Conservation (phyloP, 2,329 filamentous ascomycete species). For the Rutstroemia sp. region DNA sequence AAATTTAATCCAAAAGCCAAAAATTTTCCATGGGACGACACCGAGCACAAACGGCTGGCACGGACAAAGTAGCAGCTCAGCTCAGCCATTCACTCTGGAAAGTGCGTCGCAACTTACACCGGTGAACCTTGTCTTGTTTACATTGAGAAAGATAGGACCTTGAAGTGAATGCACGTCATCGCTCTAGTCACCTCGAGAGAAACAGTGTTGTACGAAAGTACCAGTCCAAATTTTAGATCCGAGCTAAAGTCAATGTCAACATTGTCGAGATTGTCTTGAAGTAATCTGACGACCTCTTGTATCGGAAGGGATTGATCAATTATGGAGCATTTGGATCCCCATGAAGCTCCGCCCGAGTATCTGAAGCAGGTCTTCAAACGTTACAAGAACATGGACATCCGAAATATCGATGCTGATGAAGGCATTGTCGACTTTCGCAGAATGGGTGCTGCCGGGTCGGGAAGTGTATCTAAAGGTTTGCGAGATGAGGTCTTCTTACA, state of each 20-base stretch:
- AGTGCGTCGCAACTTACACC: background rate
- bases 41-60: background rate
- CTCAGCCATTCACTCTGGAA: background rate
- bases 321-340: conserved; percentile 52
- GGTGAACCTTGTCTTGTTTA: too few relatives aligned
- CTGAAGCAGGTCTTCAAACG: conserved; percentile 69
- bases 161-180: too few relatives aligned
- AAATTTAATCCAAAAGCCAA: background rate
- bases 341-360: conserved; percentile 66
- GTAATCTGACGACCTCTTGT: background rate
- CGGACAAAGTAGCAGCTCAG: background rate
- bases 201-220: too few relatives aligned
- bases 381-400: conserved; percentile 29
- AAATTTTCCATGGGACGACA: background rate
- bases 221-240: too few relatives aligned
- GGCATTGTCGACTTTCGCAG: background rate
- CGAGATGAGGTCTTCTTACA: too few relatives aligned
- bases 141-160: too few relatives aligned
- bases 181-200: too few relatives aligned
- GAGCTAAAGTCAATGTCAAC: background rate
- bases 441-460: background rate
- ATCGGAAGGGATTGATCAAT: background rate
- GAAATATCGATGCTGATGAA: background rate
- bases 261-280: background rate
- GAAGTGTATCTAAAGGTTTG: background rate